Percentiles rank a stretch among this genome's conserved stretches.
Evolutionary conservation across 106 monocot species (phyloP).

Genomic region (Acorus calamus): DNA sequence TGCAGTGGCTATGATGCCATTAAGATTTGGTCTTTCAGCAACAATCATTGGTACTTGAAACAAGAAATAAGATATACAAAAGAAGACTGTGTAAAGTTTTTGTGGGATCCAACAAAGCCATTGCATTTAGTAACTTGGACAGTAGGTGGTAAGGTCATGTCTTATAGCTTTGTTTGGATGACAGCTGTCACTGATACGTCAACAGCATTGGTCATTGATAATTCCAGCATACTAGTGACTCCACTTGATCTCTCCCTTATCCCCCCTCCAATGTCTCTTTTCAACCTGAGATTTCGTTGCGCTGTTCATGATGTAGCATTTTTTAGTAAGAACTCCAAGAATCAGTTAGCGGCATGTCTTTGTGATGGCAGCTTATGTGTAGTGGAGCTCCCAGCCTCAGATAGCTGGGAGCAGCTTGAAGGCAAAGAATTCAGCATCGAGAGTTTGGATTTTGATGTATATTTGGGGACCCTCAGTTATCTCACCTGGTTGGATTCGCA

Average conservation of each 20-base stretch:
- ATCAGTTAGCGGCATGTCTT: slow-evolving; percentile 49
- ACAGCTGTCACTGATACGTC: slow-evolving; percentile 74
- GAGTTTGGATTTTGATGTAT: slow-evolving; percentile 22
- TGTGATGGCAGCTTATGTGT: slow-evolving; percentile 69
- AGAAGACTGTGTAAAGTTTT: slow-evolving; percentile 48
- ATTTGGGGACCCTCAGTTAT: slow-evolving; percentile 29
- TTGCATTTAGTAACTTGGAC: slow-evolving; percentile 81
- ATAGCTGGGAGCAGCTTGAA: slow-evolving; percentile 74
- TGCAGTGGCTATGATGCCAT: slow-evolving; percentile 55
- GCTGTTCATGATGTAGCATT: slow-evolving; percentile 52
- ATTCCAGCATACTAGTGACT: slow-evolving; percentile 54
- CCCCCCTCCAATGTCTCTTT: slow-evolving; percentile 92
- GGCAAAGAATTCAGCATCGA: slow-evolving; percentile 36
- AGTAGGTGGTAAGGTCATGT: slow-evolving; percentile 39
- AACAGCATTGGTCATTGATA: slow-evolving; percentile 70
- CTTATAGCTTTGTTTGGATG: slow-evolving; percentile 64
- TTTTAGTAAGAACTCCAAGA: slow-evolving; percentile 39
- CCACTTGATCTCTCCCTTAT: slow-evolving; percentile 69
- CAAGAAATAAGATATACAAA: slow-evolving; percentile 75
- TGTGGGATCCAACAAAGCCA: slow-evolving; percentile 89
- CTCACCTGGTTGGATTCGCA: slow-evolving; percentile 78
- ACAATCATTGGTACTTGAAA: slow-evolving; percentile 97
- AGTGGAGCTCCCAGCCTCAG: slow-evolving; percentile 42
- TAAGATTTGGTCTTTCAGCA: slow-evolving; percentile 73
- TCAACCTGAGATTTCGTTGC: slow-evolving; percentile 56